phyloP scores from a whole-genome alignment of 208 protist genomes.

The Leishmania gerbilli region DNA sequence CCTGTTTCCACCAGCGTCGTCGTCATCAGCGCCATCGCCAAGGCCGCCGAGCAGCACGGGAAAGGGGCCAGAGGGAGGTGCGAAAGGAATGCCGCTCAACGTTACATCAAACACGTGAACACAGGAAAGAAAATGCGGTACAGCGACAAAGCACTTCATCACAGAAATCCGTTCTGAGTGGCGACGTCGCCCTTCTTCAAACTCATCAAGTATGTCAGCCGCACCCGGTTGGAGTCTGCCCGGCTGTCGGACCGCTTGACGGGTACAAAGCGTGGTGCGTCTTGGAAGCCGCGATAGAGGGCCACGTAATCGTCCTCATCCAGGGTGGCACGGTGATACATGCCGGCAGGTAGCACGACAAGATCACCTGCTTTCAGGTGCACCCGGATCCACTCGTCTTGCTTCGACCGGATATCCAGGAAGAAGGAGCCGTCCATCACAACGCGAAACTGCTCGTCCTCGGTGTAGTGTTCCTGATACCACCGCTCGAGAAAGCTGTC shows the following conservation, averaged over 20 bases:
- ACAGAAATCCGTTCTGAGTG: conserved; percentile 65
- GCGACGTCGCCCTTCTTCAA: conserved; percentile 91
- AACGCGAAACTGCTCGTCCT: conserved; percentile 93
- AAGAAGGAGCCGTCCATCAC: conserved; percentile 91
- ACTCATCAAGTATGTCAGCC: conserved; percentile 86
- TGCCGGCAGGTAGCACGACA: conserved; percentile 81
- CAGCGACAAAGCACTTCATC: neutral
- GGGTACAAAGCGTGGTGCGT: conserved; percentile 83
- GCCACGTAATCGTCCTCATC: conserved; percentile 91
- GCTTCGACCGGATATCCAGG: conserved; percentile 90
- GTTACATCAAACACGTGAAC: neutral
- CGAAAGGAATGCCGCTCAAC: neutral
- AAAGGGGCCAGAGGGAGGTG: neutral
- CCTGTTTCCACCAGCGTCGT: too few species aligned
- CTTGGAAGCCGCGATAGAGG: conserved; percentile 80
- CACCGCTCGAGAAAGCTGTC: conserved; percentile 87
- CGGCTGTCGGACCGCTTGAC: conserved; percentile 72
- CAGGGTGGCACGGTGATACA: conserved; percentile 87
- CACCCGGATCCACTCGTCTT: conserved; percentile 94
- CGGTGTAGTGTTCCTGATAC: conserved; percentile 94
- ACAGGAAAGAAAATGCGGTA: neutral
- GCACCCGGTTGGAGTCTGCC: conserved; percentile 70
- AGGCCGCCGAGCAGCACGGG: neutral
- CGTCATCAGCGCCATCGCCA: neutral
- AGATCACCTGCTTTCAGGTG: conserved; percentile 79